Percentiles rank a stretch among this genome's conserved stretches.
phyloP scores from a whole-genome alignment of 805 yeast genomes.

The Candida ovalis region DNA sequence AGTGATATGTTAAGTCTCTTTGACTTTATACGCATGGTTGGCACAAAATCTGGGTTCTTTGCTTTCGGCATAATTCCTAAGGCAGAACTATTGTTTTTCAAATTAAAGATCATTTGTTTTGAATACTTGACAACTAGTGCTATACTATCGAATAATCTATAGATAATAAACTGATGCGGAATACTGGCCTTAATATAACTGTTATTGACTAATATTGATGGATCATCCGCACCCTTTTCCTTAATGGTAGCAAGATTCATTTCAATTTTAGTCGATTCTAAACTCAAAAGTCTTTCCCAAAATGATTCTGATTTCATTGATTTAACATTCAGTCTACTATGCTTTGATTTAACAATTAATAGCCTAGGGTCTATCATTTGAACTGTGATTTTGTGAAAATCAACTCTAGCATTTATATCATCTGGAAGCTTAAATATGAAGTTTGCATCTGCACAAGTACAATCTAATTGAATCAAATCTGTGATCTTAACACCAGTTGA shows the following conservation, averaged over 20 bases:
- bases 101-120: slow-evolving; percentile 53
- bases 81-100: slow-evolving; percentile 37
- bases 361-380: slow-evolving; percentile 11
- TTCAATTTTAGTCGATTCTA: slow-evolving; percentile 13
- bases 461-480: slow-evolving; percentile 2
- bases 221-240: neutral
- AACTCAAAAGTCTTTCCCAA: slow-evolving; percentile 48
- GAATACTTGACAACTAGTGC: slow-evolving; percentile 64
- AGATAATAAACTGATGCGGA: slow-evolving; percentile 73
- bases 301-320: slow-evolving; percentile 44
- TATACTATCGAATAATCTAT: slow-evolving; percentile 75
- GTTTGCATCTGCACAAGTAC: slow-evolving; percentile 19
- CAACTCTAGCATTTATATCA: slow-evolving; percentile 46
- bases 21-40: slow-evolving; percentile 40
- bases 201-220: slow-evolving; percentile 21
- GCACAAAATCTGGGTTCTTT: slow-evolving; percentile 33
- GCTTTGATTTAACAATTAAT: slow-evolving; percentile 19
- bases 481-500: too few species aligned
- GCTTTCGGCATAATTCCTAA: slow-evolving; percentile 37
- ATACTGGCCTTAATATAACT: slow-evolving; percentile 47
- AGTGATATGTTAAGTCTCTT: slow-evolving; percentile 42
- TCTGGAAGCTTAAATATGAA: slow-evolving; percentile 41
- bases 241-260: slow-evolving; percentile 1
- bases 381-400: slow-evolving; percentile 31
- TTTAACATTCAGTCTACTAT: slow-evolving; percentile 44